Base-by-base conservation (phyloP, 1,284 basidiomycete species). In the Abortiporus biennis region DNA sequence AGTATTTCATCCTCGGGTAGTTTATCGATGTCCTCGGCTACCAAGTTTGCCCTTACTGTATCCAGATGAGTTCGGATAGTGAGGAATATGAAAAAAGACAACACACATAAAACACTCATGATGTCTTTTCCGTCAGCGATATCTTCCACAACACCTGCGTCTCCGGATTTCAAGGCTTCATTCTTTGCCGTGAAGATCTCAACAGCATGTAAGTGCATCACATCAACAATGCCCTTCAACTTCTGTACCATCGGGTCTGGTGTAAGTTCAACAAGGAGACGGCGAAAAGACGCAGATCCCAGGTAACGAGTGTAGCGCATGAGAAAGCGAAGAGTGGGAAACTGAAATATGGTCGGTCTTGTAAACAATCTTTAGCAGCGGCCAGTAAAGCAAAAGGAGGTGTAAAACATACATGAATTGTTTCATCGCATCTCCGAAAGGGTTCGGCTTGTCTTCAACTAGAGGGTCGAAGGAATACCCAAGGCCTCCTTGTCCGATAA, bases 381-480 rank as follows among this genome's bases (percentile, higher is more conserved):
- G 5, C 19, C 16, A 42, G 34, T 16, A 6, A 42, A 16, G 30
- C n/a, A n/a, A n/a, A n/a, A n/a, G n/a, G n/a, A n/a, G n/a, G n/a
- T n/a, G n/a, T n/a, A 29, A 29, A n/a, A n/a, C 27, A n/a, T 32
- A 64, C 63, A 57, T 39, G 13, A 63, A 44, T 6, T 43, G 41
- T 50, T 64, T 64, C 16, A 65, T 40, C 2, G 63, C 50, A 13
- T 57, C 48, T 3, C 53, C 54, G 33, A 54, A 61, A n/a, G 46
- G 45, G 38, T 62, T 54, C 1, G 47, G 39, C 11, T 38, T 44
- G 19, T 55, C 48, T 3, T 49, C 44, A 17, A 47, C 48, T n/a
- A 65, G 51, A 3, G 59, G 51, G 42, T 61, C 54, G 47, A 67
- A 66, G 5, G 62, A 58, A 45, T 64, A 62, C 1, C 63, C 64